A percentile compares a stretch with the other conserved stretches of the same genome.
Evolutionary conservation across 2,329 filamentous ascomycete species (phyloP).

Genomic region (Ceratocystis smalleyi): DNA sequence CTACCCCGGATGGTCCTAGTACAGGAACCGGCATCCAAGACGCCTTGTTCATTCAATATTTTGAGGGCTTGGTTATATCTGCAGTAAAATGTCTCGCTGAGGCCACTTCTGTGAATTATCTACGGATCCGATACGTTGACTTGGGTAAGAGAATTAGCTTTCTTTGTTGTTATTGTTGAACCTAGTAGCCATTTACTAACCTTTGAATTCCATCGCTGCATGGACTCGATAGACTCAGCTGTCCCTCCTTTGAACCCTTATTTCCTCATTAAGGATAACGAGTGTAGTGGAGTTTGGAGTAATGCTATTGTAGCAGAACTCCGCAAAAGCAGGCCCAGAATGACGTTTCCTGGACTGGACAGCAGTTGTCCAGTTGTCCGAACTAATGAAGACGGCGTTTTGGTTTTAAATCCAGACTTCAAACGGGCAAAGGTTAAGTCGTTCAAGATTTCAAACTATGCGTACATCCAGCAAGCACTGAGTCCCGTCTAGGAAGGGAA

Average conservation of each 20-base stretch:
- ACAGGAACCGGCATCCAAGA: constrained; percentile 55
- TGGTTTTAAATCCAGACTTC: constrained; percentile 41
- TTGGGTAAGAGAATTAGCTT: constrained; percentile 33
- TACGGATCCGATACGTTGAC: constrained; percentile 62
- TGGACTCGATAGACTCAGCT: constrained; percentile 40
- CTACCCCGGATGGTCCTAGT: constrained; percentile 33
- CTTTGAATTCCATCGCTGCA: neutral
- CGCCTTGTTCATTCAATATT: constrained; percentile 54
- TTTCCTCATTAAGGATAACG: constrained; percentile 46
- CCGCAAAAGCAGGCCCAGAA: constrained; percentile 40
- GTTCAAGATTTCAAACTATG: constrained; percentile 43
- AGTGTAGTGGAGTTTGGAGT: constrained; percentile 58
- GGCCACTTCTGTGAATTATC: constrained; percentile 43
- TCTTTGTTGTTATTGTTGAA: neutral
- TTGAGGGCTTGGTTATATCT: constrained; percentile 51
- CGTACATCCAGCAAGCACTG: constrained; percentile 26
- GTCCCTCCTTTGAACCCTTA: constrained; percentile 58
- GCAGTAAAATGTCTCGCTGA: constrained; percentile 45
- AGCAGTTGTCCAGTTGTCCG: constrained; percentile 48
- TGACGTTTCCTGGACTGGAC: constrained; percentile 44
- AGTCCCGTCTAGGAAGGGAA: constrained; percentile 5
- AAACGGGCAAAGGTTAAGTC: constrained; percentile 38
- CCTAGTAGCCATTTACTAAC: constrained; percentile 14
- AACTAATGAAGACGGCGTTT: constrained; percentile 42
- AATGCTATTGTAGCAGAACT: constrained; percentile 48